These are phyloP conservation scores for Blastobotrys aristatus DNA, from an alignment of 1,139 yeast genomes.

Conservation along the genomic window DNA sequence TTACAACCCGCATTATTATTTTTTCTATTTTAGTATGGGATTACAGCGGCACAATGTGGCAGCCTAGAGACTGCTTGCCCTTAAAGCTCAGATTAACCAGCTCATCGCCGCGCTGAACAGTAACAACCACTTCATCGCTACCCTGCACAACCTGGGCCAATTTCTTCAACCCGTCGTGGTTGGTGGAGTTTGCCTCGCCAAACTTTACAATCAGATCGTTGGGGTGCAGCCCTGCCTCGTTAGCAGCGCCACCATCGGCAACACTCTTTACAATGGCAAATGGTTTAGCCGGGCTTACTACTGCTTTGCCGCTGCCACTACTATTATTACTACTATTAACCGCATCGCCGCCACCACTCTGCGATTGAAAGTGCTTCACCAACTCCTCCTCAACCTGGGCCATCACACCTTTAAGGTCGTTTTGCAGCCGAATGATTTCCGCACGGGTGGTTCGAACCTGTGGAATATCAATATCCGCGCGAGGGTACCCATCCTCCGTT, in stretches of 20 bases:
- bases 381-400: constrained; percentile 46
- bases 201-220: constrained; percentile 50
- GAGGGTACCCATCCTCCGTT: constrained; percentile 75
- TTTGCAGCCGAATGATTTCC: constrained; percentile 59
- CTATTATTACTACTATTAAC: background rate
- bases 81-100: background rate
- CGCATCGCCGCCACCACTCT: background rate
- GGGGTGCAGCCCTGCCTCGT: constrained; percentile 30
- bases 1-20: no score
- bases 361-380: constrained; percentile 39
- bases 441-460: constrained; percentile 55
- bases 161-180: constrained; percentile 43
- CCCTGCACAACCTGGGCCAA: constrained; percentile 36
- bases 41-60: constrained; percentile 51
- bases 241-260: constrained; percentile 33
- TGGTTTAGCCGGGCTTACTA: constrained; percentile 33
- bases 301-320: background rate
- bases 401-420: constrained; percentile 56
- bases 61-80: constrained; percentile 47
- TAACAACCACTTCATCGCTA: constrained; percentile 33
- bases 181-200: constrained; percentile 51
- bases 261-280: constrained; percentile 52
- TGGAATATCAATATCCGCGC: constrained; percentile 77
- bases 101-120: constrained; percentile 35
- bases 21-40: no score